Conservation (phyloP, 1,139 yeast species). For the Magnusiomyces magnusii region DNA sequence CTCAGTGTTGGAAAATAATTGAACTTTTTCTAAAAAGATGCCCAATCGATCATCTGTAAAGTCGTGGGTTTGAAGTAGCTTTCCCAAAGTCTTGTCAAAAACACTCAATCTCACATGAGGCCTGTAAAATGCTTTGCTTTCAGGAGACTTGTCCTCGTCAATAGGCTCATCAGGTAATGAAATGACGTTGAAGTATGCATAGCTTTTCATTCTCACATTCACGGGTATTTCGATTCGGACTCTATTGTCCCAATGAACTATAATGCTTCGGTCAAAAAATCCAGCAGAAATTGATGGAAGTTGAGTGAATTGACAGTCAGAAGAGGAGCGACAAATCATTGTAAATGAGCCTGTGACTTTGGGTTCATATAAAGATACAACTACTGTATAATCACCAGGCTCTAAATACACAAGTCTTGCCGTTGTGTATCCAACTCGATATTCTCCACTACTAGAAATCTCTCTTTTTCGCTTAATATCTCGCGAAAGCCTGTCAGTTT, state of each 20-base stretch:
- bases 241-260: slow-evolving; percentile 20
- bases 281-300: slow-evolving; percentile 23
- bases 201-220: slow-evolving; percentile 11
- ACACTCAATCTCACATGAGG: slow-evolving; percentile 30
- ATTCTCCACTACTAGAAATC: slow-evolving; percentile 33
- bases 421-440: slow-evolving; percentile 28
- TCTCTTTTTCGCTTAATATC: slow-evolving; percentile 30
- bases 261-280: slow-evolving; percentile 20
- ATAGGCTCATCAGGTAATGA: slow-evolving; percentile 3
- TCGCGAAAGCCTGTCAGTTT: slow-evolving; percentile 24
- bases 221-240: slow-evolving; percentile 16
- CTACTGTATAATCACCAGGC: slow-evolving; percentile 32
- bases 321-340: slow-evolving; percentile 15
- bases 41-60: slow-evolving; percentile 44
- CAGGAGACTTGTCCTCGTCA: neutral
- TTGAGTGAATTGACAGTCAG: slow-evolving; percentile 19
- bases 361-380: slow-evolving; percentile 34
- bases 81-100: slow-evolving; percentile 23
- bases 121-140: slow-evolving; percentile 18
- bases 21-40: slow-evolving; percentile 35
- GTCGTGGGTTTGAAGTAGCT: slow-evolving; percentile 32
- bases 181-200: slow-evolving; percentile 13
- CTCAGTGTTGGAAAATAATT: slow-evolving; percentile 11
- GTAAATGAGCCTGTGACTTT: slow-evolving; percentile 22
- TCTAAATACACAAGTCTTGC: slow-evolving; percentile 33